These are phyloP conservation scores for Garcia nutans DNA, from an alignment of 345 rosid species.

Conservation along the genomic window DNA sequence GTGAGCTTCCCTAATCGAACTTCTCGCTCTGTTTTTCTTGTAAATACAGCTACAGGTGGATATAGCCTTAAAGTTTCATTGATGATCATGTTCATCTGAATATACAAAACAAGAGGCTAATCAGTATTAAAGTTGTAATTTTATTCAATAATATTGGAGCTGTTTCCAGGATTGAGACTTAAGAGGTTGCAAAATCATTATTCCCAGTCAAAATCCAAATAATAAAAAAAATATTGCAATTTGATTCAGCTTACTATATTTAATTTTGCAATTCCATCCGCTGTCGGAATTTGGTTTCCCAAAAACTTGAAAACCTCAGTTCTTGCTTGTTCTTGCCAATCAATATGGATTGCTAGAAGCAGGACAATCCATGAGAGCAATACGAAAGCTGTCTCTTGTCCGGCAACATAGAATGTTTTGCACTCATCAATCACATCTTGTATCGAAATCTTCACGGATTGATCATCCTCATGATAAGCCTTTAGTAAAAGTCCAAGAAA, in stretches of 20 bases:
- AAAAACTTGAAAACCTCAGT: conserved; percentile 25
- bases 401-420: conserved; percentile 36
- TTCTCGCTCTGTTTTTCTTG: conserved; percentile 11
- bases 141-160: no score
- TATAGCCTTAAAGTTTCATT: conserved; percentile 22
- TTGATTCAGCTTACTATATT: conserved; percentile 27
- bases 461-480: conserved; percentile 11
- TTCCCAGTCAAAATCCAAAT: no score
- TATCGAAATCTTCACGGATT: conserved; percentile 14
- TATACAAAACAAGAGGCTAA: no score
- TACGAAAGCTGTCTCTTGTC: conserved; percentile 24
- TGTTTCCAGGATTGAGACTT: no score
- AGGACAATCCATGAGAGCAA: conserved; percentile 24
- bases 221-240: no score
- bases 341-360: conserved; percentile 27
- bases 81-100: conserved; percentile 20
- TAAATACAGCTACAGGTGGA: not conserved
- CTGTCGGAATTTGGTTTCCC: conserved; percentile 27
- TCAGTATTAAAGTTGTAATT: no score
- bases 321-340: conserved; percentile 48
- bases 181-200: no score
- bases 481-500: conserved; percentile 20
- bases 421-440: conserved; percentile 38
- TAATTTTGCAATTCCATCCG: conserved; percentile 29
- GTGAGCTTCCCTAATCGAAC: conserved; percentile 25